phyloP scores from a whole-genome alignment of 805 yeast genomes.

The Lachancea lanzarotensis region DNA sequence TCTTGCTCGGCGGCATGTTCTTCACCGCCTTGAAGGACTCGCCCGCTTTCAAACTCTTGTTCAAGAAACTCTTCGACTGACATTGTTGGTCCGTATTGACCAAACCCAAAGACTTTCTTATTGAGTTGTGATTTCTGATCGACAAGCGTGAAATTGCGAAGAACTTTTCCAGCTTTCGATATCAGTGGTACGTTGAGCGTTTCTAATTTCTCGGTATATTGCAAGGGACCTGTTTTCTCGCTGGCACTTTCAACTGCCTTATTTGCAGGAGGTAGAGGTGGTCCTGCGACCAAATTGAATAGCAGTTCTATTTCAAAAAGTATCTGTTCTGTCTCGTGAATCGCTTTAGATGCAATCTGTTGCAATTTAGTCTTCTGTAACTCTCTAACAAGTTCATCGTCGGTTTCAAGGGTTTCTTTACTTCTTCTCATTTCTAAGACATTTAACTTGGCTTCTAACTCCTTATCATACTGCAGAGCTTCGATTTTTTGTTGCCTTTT shows the following conservation, averaged over 20 bases:
- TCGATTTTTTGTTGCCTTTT: constrained; percentile 69
- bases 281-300: constrained; percentile 32
- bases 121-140: constrained; percentile 50
- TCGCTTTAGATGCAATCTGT: constrained; percentile 46
- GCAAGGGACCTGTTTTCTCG: constrained; percentile 33
- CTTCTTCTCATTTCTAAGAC: constrained; percentile 39
- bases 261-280: constrained; percentile 8
- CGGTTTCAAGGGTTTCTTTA: constrained; percentile 42
- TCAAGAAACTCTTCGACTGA: constrained; percentile 87
- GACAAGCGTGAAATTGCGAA: constrained; percentile 77
- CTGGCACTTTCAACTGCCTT: constrained; percentile 1
- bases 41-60: constrained; percentile 78
- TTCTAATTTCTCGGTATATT: constrained; percentile 63
- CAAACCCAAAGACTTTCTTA: constrained; percentile 77
- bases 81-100: constrained; percentile 90
- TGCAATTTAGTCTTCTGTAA: constrained; percentile 51
- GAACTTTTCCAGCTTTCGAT: constrained; percentile 67
- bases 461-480: constrained; percentile 54
- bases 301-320: constrained; percentile 64
- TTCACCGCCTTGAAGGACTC: constrained; percentile 53
- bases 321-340: constrained; percentile 50
- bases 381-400: constrained; percentile 59
- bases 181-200: constrained; percentile 45
- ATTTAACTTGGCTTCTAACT: constrained; percentile 31
- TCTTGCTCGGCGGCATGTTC: constrained; percentile 30